Evolutionary conservation across 2,329 filamentous ascomycete species (phyloP).

Genomic region (Didymella glomerata): DNA sequence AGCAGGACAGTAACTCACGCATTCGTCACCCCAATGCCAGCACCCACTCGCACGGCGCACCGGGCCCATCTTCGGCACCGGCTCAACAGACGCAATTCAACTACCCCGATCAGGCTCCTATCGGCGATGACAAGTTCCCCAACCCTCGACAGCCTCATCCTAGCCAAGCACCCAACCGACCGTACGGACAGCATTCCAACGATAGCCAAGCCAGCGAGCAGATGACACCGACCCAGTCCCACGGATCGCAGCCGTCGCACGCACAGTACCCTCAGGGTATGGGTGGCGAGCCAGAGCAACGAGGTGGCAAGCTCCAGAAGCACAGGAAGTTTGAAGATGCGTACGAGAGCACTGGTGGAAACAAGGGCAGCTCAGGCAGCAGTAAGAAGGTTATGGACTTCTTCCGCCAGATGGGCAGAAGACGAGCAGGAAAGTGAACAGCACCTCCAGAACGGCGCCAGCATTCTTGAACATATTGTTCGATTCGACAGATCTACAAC

Average conservation of each 20-base stretch:
- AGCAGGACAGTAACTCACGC: slow-evolving; percentile 44
- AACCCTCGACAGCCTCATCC: slow-evolving; percentile 46
- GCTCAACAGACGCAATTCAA: slow-evolving; percentile 50
- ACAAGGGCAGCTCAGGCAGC: slow-evolving; percentile 65
- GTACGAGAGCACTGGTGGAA: slow-evolving; percentile 70
- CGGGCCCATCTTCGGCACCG: slow-evolving; percentile 47
- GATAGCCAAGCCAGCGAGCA: slow-evolving; percentile 51
- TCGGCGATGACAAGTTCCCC: slow-evolving; percentile 51
- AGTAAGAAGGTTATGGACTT: slow-evolving; percentile 97
- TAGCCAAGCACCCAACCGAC: slow-evolving; percentile 30
- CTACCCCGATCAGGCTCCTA: slow-evolving; percentile 32
- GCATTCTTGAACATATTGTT: slow-evolving; percentile 18
- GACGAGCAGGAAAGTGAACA: slow-evolving; percentile 19
- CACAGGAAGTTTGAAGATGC: slow-evolving; percentile 87
- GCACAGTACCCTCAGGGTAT: slow-evolving; percentile 54
- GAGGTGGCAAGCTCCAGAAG: slow-evolving; percentile 74
- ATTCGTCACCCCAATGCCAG: slow-evolving; percentile 30
- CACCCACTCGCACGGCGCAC: slow-evolving; percentile 25
- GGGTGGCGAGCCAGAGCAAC: slow-evolving; percentile 41
- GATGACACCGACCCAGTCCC: slow-evolving; percentile 26
- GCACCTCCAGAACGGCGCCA: not conserved
- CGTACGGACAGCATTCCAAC: slow-evolving; percentile 41
- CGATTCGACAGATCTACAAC: slow-evolving; percentile 8
- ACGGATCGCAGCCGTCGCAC: slow-evolving; percentile 30
- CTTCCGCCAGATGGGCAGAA: slow-evolving; percentile 78